These are phyloP conservation scores for Umbelopsis sp. DNA, from an alignment of 192 early-diverging fungal species.

Conservation along the genomic window DNA sequence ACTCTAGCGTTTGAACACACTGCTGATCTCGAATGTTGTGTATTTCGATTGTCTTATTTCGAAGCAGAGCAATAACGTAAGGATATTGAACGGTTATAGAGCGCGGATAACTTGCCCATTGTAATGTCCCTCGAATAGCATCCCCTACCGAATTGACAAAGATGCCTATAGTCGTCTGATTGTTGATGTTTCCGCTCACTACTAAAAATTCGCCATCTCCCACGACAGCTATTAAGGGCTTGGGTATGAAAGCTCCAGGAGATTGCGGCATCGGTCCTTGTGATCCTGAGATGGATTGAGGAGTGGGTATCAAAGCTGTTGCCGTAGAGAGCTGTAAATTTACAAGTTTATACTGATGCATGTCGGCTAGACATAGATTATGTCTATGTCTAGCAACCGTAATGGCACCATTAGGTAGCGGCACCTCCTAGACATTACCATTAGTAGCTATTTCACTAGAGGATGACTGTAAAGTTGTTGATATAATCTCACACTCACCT, in stretches of 20 bases:
- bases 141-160: conserved; percentile 72
- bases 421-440: conserved; percentile 48
- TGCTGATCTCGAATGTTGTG: conserved; percentile 75
- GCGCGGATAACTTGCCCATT: conserved; percentile 55
- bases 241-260: conserved; percentile 33
- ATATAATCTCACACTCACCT: conserved; percentile 25
- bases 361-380: conserved; percentile 70
- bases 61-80: conserved; percentile 69
- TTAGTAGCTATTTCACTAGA: too few relatives aligned
- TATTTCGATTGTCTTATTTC: conserved; percentile 70
- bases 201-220: conserved; percentile 73
- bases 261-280: background rate
- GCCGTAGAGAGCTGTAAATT: conserved; percentile 31
- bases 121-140: conserved; percentile 67
- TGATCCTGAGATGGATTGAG: conserved; percentile 18
- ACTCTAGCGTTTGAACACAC: conserved; percentile 54
- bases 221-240: conserved; percentile 66
- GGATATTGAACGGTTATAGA: conserved; percentile 74
- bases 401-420: conserved; percentile 63
- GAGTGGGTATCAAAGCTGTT: conserved; percentile 39
- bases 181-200: conserved; percentile 46
- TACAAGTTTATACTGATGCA: conserved; percentile 70
- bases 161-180: conserved; percentile 67
- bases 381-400: conserved; percentile 55
- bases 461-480: background rate